Evolutionary conservation across 2,329 filamentous ascomycete genomes (phyloP).

Genomic region (Fusarium avenaceum): DNA sequence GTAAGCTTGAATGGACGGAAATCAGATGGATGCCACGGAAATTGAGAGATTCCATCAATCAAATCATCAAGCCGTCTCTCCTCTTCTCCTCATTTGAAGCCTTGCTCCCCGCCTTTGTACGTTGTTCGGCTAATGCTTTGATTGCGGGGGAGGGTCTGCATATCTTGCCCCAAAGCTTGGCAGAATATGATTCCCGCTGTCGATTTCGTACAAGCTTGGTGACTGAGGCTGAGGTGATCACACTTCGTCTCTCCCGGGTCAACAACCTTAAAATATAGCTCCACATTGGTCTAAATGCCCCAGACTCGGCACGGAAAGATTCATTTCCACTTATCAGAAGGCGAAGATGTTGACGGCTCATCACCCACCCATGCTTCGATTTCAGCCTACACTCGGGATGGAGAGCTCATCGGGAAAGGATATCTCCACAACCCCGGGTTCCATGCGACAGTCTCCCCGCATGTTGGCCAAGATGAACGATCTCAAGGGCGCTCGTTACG

Average conservation of each 20-base stretch:
- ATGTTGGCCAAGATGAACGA: conserved; percentile 30
- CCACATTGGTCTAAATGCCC: conserved; percentile 21
- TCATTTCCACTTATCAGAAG: conserved; percentile 43
- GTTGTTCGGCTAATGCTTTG: conserved; percentile 12
- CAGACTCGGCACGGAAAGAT: conserved; percentile 31
- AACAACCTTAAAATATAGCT: conserved; percentile 35
- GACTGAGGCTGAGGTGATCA: conserved; percentile 38
- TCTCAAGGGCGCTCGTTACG: conserved; percentile 17
- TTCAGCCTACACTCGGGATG: conserved; percentile 8
- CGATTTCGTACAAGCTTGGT: conserved; percentile 31
- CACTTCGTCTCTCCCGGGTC: conserved; percentile 22
- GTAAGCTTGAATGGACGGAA: conserved; percentile 31
- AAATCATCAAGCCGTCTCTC: conserved; percentile 32
- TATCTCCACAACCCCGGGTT: conserved; percentile 45
- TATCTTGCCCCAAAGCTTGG: conserved; percentile 28
- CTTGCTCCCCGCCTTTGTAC: conserved; percentile 25
- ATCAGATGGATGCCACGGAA: conserved; percentile 23
- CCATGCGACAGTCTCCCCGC: conserved; percentile 42
- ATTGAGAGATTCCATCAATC: conserved; percentile 47
- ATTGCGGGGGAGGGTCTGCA: conserved; percentile 34
- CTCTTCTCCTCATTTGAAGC: conserved; percentile 39
- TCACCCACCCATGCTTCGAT: conserved; percentile 4
- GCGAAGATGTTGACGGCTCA: neutral
- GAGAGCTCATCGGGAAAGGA: conserved; percentile 39
- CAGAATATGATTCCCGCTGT: conserved; percentile 31